phyloP scores from a whole-genome alignment of 768 basidiomycete species.

The Gyrodon lividus region DNA sequence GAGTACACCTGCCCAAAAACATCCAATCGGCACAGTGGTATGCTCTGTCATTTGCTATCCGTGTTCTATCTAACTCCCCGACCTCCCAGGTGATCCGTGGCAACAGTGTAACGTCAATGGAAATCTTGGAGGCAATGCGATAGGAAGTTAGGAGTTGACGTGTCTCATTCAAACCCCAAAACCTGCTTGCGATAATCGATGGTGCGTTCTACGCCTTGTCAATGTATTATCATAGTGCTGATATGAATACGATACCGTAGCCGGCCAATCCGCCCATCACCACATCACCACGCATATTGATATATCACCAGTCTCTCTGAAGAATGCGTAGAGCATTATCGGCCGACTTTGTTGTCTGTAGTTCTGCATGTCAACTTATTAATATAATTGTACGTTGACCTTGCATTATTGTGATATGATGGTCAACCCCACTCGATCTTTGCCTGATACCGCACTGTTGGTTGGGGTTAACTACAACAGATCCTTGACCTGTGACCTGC shows the following conservation, averaged over 20 bases:
- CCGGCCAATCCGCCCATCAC: neutral
- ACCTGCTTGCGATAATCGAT: conserved; percentile 5
- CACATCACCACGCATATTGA: neutral
- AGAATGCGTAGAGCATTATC: neutral
- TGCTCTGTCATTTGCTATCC: conserved; percentile 31
- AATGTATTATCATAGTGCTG: neutral
- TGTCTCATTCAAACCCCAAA: neutral
- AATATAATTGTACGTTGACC: neutral
- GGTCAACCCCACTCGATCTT: neutral
- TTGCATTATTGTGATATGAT: neutral
- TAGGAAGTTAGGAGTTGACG: conserved; percentile 6
- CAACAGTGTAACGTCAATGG: conserved; percentile 96
- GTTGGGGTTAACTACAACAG: too few species aligned
- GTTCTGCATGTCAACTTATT: neutral
- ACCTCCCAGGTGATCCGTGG: conserved; percentile 84
- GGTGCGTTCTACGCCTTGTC: conserved; percentile 4
- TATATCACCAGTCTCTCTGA: neutral
- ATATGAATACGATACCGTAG: conserved; percentile 1
- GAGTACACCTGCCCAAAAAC: conserved; percentile 83
- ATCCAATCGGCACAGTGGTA: conserved; percentile 90
- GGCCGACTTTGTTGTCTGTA: neutral
- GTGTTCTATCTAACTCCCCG: conserved; percentile 4
- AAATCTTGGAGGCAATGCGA: conserved; percentile 70
- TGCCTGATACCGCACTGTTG: neutral
- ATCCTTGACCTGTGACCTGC: too few species aligned